phyloP scores from a whole-genome alignment of 2,329 filamentous ascomycete genomes.

The Monosporascus sp. region DNA sequence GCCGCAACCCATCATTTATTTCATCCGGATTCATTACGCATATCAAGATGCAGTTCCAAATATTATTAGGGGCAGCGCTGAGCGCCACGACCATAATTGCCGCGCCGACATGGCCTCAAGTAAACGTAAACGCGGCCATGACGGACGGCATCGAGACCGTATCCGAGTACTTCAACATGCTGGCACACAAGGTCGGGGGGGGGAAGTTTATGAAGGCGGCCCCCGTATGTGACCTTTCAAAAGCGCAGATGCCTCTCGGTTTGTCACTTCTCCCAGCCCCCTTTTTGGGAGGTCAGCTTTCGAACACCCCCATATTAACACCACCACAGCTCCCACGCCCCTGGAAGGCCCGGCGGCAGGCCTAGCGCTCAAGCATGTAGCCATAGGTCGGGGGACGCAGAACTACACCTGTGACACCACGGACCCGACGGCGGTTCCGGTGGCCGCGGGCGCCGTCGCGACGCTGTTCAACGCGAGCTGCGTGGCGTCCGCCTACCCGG shows the following conservation, averaged over 20 bases:
- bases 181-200: conserved; percentile 49
- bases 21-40: conserved; percentile 6
- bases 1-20: conserved; percentile 5
- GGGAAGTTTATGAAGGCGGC: conserved; percentile 34
- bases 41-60: conserved; percentile 45
- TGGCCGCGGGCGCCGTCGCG: conserved; percentile 67
- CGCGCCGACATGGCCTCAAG: conserved; percentile 41
- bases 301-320: conserved; percentile 15
- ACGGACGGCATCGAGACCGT: conserved; percentile 40
- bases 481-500: conserved; percentile 63
- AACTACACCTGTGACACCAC: conserved; percentile 80
- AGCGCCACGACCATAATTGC: conserved; percentile 36
- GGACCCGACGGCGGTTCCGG: conserved; percentile 56
- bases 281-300: conserved; percentile 13
- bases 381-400: conserved; percentile 81
- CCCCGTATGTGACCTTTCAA: conserved; percentile 49
- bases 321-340: conserved; percentile 42
- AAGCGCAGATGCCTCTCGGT: conserved; percentile 46
- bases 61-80: conserved; percentile 41
- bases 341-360: conserved; percentile 58
- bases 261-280: conserved; percentile 17
- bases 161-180: conserved; percentile 55
- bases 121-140: conserved; percentile 34
- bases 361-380: conserved; percentile 67
- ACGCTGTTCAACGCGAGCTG: conserved; percentile 48